phyloP scores from a whole-genome alignment of 2,329 filamentous ascomycete genomes.

The Aureobasidium sp. region DNA sequence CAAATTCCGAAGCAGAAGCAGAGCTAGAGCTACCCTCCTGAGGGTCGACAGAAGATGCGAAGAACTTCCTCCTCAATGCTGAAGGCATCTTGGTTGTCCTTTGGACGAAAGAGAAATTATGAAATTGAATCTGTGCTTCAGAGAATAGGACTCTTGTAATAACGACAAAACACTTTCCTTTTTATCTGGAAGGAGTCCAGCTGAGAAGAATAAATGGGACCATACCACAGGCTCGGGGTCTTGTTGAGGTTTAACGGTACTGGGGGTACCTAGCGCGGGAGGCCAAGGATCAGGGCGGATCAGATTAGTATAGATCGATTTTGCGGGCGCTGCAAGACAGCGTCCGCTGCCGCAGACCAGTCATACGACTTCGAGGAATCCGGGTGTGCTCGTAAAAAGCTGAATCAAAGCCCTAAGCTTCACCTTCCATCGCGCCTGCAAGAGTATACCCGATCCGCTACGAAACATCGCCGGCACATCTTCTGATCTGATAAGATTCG shows the following conservation, averaged over 20 bases:
- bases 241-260: constrained; percentile 7
- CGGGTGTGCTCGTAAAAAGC: neutral
- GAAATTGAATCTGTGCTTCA: neutral
- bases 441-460: neutral
- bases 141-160: neutral
- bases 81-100: constrained; percentile 5
- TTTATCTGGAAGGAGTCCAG: neutral
- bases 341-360: neutral
- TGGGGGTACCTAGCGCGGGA: neutral
- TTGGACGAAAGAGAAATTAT: neutral
- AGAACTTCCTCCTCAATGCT: constrained; percentile 10
- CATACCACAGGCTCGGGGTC: neutral
- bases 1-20: neutral
- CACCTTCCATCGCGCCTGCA: neutral
- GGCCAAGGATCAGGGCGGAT: constrained; percentile 8
- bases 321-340: neutral
- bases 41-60: neutral
- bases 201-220: constrained; percentile 4
- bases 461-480: neutral
- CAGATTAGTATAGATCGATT: constrained; percentile 1
- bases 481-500: constrained; percentile 9
- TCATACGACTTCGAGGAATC: neutral
- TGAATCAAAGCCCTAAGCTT: neutral
- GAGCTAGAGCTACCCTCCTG: constrained; percentile 2
- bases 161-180: neutral